Percentiles rank a stretch among this genome's conserved stretches.
Evolutionary conservation across 768 basidiomycete species (phyloP).

Genomic region (Podaxis sp.): DNA sequence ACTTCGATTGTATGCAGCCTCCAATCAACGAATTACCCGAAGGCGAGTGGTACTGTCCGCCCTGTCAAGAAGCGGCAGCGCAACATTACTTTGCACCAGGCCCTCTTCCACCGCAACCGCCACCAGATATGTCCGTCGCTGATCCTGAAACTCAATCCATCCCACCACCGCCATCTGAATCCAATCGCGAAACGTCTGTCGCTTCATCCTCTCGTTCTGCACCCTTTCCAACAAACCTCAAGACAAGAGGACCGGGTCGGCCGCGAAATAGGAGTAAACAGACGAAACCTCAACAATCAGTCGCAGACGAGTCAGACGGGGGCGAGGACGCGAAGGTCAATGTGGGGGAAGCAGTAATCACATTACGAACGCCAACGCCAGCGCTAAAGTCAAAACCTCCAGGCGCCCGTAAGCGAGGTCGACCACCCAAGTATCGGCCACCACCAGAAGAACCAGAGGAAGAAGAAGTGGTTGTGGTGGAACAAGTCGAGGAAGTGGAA

Average conservation of each 20-base stretch:
- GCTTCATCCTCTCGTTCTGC: conserved; percentile 33
- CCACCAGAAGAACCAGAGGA: conserved; percentile 44
- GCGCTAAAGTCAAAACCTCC: conserved; percentile 20
- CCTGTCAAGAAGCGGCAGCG: conserved; percentile 44
- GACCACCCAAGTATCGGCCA: background rate
- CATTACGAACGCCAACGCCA: conserved; percentile 3
- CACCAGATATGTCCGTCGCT: conserved; percentile 17
- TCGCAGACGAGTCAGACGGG: conserved; percentile 36
- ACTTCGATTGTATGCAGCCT: conserved; percentile 77
- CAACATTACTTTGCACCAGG: conserved; percentile 11
- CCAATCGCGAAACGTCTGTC: conserved; percentile 26
- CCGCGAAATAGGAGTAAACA: conserved; percentile 11
- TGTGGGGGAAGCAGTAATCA: conserved; percentile 14
- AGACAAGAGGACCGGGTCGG: conserved; percentile 23
- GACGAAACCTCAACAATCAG: background rate
- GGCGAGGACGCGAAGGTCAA: conserved; percentile 31
- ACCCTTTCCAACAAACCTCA: conserved; percentile 15
- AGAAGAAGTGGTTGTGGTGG: conserved; percentile 54
- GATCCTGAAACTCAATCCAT: conserved; percentile 6
- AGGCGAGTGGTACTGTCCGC: conserved; percentile 77
- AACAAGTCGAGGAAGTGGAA: background rate
- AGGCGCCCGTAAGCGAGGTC: background rate
- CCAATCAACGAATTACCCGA: conserved; percentile 70
- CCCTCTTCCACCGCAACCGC: conserved; percentile 8
- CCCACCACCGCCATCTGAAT: conserved; percentile 14